These are phyloP conservation scores for Aspergillus pseudoterreus DNA, from an alignment of 2,329 filamentous ascomycete genomes.

Conservation along the genomic window DNA sequence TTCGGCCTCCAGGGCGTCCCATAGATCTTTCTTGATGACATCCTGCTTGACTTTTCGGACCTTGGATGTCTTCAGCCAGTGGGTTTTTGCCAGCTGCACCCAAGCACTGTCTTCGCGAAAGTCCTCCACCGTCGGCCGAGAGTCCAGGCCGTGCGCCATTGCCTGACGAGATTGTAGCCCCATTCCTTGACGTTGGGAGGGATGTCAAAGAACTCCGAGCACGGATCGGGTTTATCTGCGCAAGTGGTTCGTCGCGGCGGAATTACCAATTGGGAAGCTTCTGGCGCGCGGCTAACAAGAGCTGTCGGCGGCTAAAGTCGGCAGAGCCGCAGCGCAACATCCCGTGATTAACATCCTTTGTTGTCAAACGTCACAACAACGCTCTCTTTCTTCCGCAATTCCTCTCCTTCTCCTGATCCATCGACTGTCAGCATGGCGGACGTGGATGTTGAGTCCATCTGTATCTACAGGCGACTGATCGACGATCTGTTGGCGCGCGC, in stretches of 20 bases:
- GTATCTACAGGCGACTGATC: constrained; percentile 52
- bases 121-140: constrained; percentile 40
- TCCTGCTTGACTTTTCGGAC: constrained; percentile 74
- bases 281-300: constrained; percentile 29
- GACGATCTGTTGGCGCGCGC: constrained; percentile 58
- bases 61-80: constrained; percentile 74
- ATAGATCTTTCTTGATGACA: constrained; percentile 80
- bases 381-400: constrained; percentile 6
- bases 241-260: constrained; percentile 24
- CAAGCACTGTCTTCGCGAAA: constrained; percentile 45
- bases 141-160: constrained; percentile 56
- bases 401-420: neutral
- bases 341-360: constrained; percentile 12
- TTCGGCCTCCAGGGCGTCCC: constrained; percentile 81
- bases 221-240: constrained; percentile 38
- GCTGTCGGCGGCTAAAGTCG: constrained; percentile 20
- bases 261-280: constrained; percentile 16
- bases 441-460: constrained; percentile 31
- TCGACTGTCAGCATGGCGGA: constrained; percentile 26
- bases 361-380: constrained; percentile 1
- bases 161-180: constrained; percentile 43
- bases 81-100: constrained; percentile 70
- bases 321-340: constrained; percentile 28
- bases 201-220: constrained; percentile 55
- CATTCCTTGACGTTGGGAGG: constrained; percentile 27